phyloP scores from a whole-genome alignment of 2,329 filamentous ascomycete species.

The Microdochium trichocladiopsis region DNA sequence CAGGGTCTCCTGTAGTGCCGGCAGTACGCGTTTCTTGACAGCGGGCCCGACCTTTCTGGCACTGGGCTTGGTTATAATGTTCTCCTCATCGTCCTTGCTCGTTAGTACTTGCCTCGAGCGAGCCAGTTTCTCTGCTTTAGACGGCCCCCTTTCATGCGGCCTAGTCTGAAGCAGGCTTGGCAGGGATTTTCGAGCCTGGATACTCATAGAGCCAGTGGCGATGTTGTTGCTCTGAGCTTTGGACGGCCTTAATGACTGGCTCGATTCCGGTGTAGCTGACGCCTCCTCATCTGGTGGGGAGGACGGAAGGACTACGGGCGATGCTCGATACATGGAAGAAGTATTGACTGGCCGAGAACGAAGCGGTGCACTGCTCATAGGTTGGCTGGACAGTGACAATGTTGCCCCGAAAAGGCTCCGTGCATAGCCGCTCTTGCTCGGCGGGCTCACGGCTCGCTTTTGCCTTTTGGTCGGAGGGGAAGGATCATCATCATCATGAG shows the following conservation, averaged over 20 bases:
- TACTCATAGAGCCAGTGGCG: not conserved
- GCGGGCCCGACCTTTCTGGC: not conserved
- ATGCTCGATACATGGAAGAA: not conserved
- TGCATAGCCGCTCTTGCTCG: constrained; percentile 41
- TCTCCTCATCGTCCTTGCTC: not conserved
- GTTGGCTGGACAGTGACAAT: constrained; percentile 32
- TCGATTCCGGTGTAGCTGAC: not conserved
- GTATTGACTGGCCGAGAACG: constrained; percentile 10
- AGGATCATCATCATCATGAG: constrained; percentile 14
- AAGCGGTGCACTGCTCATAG: constrained; percentile 21
- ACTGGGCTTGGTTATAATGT: not conserved
- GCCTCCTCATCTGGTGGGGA: constrained; percentile 7
- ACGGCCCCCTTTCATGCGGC: not conserved
- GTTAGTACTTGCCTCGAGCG: not conserved
- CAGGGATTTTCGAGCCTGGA: not conserved
- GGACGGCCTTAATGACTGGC: not conserved
- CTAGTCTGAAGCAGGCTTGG: not conserved
- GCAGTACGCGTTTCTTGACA: not conserved
- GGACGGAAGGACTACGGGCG: not conserved
- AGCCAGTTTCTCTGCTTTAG: not conserved
- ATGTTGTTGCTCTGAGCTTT: not conserved
- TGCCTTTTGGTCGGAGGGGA: constrained; percentile 30
- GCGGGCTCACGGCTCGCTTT: constrained; percentile 26
- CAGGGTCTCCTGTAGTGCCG: not conserved
- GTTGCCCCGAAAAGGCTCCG: constrained; percentile 42